A percentile compares a stretch with the other conserved stretches of the same genome.
These are phyloP conservation scores for Kwoniella botswanensis DNA, from an alignment of 768 basidiomycete genomes.

Conservation along the genomic window DNA sequence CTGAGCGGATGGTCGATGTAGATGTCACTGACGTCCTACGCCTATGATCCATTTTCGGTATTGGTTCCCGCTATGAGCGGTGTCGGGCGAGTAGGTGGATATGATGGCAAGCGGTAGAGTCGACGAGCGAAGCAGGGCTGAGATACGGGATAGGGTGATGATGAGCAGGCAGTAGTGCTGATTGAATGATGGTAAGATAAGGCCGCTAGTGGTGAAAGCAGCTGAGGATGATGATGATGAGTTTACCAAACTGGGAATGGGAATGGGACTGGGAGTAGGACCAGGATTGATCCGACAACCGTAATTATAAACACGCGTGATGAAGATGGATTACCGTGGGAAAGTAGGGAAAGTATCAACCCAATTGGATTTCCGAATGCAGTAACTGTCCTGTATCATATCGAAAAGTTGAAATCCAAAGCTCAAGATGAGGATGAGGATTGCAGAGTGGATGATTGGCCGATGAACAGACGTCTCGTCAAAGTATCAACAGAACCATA, in stretches of 20 bases:
- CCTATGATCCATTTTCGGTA: constrained; percentile 10
- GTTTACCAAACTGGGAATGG: not conserved
- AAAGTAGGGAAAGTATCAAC: constrained; percentile 3
- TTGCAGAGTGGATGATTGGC: constrained; percentile 11
- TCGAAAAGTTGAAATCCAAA: constrained; percentile 10
- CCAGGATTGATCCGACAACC: constrained; percentile 3
- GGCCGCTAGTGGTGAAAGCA: no score
- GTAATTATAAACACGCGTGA: constrained; percentile 11
- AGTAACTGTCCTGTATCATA: not conserved
- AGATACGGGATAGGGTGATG: not conserved
- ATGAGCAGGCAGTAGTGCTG: not conserved
- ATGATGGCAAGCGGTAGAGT: not conserved
- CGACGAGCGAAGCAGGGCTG: no score
- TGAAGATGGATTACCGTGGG: constrained; percentile 14
- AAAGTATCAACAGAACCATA: not conserved
- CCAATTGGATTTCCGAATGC: not conserved
- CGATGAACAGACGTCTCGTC: not conserved
- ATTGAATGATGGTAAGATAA: not conserved
- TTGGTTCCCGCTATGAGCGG: not conserved
- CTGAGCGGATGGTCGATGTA: constrained; percentile 18
- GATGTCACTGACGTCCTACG: constrained; percentile 20
- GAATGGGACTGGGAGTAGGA: no score
- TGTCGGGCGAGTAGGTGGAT: not conserved
- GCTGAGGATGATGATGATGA: not conserved
- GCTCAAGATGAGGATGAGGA: not conserved